Evolutionary conservation across 2,329 filamentous ascomycete genomes (phyloP), one percentile per base, ranked within the genome.

Genomic region (Aotearoamyces nothofagi): DNA sequence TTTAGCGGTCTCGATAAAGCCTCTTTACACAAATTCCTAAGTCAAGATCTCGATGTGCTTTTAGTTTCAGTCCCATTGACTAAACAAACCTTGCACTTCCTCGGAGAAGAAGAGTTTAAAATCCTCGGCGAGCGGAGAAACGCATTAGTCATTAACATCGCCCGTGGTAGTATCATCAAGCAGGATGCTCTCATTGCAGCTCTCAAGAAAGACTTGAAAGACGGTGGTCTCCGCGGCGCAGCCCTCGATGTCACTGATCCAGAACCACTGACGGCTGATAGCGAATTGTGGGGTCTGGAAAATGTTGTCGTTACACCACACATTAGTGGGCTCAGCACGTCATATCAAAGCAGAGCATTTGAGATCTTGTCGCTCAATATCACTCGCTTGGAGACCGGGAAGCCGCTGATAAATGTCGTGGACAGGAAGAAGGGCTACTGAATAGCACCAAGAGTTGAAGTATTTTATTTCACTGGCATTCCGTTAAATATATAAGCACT

Each of bases 221-320:
- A 19, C 10, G 60, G 59, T 0, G 55, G 59, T 5, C 46, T 78
- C 12, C 46, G 56, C 10, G 70, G 71, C 11, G 72, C 71, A 0
- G 69, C 69, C 3, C 49, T 77, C 24, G 72, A 78, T 49, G 72
- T 77, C 1, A 66, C 69, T 4, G 68, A 75, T 37, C 70, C 70
- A 0, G 72, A 78, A 42, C 72, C 72, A 0, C 44, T 77, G 35
- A 69, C 69, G 1, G 37, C 46, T 9, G 61, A 69, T 23, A 59
- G 66, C 41, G 61, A 67, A 38, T 47, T 77, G 27, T 77, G 71
- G 71, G 58, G 57, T 22, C 51, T 65, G 32, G 57, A 61, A 9
- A 73, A 74, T 46, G 58, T 66, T 17, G 57, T 66, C 32, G 60
- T 76, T 20, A 74, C 68, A 37, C 70, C 70, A 35, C 71, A 77